These are phyloP conservation scores for Alternaria consortialis DNA, from an alignment of 2,329 filamentous ascomycete species.

Conservation along the genomic window DNA sequence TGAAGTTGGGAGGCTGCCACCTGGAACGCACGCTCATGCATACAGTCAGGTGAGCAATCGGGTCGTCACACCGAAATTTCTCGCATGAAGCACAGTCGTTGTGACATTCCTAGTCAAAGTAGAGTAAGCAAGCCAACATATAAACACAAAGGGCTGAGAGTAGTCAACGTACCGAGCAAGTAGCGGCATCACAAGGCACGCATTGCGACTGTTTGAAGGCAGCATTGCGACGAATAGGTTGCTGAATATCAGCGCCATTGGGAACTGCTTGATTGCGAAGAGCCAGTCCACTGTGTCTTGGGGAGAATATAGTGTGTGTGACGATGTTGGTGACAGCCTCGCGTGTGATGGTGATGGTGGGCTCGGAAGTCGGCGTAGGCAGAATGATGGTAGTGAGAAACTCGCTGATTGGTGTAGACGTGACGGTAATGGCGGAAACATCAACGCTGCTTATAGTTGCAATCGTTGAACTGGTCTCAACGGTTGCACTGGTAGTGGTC, in stretches of 20 bases:
- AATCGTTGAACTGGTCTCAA: not conserved
- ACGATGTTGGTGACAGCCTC: not conserved
- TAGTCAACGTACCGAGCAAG: slow-evolving; percentile 5
- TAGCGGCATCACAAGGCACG: not conserved
- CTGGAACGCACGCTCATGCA: slow-evolving; percentile 14
- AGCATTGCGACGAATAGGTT: not conserved
- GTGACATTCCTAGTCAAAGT: slow-evolving; percentile 5
- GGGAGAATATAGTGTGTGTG: not conserved
- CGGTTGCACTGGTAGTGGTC: not conserved
- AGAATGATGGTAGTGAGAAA: not conserved
- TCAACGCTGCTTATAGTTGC: not conserved
- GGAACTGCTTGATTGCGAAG: not conserved
- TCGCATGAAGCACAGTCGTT: slow-evolving; percentile 5
- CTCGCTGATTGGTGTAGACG: not conserved
- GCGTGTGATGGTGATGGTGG: not conserved
- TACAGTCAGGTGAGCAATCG: not conserved
- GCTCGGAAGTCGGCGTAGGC: not conserved
- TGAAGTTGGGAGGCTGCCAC: slow-evolving; percentile 3
- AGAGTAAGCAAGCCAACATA: not conserved
- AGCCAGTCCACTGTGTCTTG: not conserved
- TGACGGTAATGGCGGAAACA: not conserved
- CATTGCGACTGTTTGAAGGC: slow-evolving; percentile 7
- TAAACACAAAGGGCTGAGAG: not conserved
- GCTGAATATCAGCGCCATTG: not conserved
- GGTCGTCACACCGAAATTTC: slow-evolving; percentile 3